phyloP scores from a whole-genome alignment of 768 basidiomycete genomes.

The Kondoa malvinella region DNA sequence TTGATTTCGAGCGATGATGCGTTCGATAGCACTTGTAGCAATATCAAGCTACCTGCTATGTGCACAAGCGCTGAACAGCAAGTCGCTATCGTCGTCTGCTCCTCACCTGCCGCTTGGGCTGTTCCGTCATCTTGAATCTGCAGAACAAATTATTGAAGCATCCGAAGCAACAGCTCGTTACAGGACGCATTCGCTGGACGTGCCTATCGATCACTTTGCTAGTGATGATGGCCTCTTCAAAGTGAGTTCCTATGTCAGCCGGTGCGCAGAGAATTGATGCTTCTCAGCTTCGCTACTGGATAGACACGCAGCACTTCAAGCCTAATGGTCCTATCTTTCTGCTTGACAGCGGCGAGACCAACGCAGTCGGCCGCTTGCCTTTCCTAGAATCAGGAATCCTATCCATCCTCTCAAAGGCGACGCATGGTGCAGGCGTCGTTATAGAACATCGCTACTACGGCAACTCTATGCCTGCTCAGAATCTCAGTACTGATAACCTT shows the following conservation, averaged over 20 bases:
- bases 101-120: too few species aligned
- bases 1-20: too few species aligned
- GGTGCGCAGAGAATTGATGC: too few species aligned
- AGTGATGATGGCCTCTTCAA: constrained; percentile 28
- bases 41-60: too few species aligned
- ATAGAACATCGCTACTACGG: constrained; percentile 44
- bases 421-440: constrained; percentile 75
- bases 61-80: too few species aligned
- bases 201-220: constrained; percentile 11
- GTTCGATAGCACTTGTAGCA: too few species aligned
- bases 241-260: too few species aligned
- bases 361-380: constrained; percentile 42
- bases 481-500: constrained; percentile 15
- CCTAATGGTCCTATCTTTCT: constrained; percentile 68
- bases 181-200: not conserved
- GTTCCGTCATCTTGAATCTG: too few species aligned
- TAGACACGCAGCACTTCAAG: constrained; percentile 63
- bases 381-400: constrained; percentile 68
- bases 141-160: too few species aligned
- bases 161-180: too few species aligned
- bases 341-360: constrained; percentile 84
- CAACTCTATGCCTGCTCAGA: constrained; percentile 18
- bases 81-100: too few species aligned
- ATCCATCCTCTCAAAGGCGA: constrained; percentile 65
- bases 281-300: constrained; percentile 83